These are phyloP conservation scores for Solanum pimpinellifolium DNA, from an alignment of 257 asterid species.

Conservation along the genomic window DNA sequence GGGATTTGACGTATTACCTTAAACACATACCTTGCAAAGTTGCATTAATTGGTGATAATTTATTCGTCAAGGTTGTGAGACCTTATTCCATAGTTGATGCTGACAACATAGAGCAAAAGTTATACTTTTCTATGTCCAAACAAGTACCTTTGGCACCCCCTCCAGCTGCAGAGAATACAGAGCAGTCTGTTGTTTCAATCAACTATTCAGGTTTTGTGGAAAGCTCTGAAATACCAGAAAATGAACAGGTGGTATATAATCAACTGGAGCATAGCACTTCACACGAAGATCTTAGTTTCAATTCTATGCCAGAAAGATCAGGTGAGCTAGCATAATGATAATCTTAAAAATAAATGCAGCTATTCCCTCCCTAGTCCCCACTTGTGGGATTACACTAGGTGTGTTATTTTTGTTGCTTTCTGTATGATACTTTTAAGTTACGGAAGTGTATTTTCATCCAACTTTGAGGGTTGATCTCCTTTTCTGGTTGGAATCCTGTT, in stretches of 20 bases:
- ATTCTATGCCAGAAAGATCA: constrained; percentile 32
- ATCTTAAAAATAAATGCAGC: neutral
- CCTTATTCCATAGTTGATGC: constrained; percentile 18
- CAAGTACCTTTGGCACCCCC: constrained; percentile 28
- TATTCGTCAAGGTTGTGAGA: constrained; percentile 27
- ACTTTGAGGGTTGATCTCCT: neutral
- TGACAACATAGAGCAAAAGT: constrained; percentile 27
- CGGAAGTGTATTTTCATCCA: neutral
- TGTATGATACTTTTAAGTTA: neutral
- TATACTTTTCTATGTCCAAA: constrained; percentile 40
- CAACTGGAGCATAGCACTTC: constrained; percentile 21
- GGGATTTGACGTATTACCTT: constrained; percentile 50
- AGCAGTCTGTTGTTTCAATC: constrained; percentile 16
- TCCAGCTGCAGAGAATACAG: constrained; percentile 20
- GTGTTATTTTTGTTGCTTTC: neutral
- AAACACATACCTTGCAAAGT: constrained; percentile 62
- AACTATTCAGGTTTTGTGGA: constrained; percentile 24
- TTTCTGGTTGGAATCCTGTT: neutral
- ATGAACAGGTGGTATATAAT: constrained; percentile 14
- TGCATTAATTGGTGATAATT: constrained; percentile 50
- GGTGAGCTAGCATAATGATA: constrained; percentile 22
- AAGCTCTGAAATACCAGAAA: constrained; percentile 21
- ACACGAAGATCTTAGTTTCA: constrained; percentile 17
- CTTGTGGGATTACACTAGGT: neutral
- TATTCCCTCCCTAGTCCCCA: neutral